Conservation (phyloP, 2,329 filamentous ascomycete genomes). For the Metarhizium robertsii region DNA sequence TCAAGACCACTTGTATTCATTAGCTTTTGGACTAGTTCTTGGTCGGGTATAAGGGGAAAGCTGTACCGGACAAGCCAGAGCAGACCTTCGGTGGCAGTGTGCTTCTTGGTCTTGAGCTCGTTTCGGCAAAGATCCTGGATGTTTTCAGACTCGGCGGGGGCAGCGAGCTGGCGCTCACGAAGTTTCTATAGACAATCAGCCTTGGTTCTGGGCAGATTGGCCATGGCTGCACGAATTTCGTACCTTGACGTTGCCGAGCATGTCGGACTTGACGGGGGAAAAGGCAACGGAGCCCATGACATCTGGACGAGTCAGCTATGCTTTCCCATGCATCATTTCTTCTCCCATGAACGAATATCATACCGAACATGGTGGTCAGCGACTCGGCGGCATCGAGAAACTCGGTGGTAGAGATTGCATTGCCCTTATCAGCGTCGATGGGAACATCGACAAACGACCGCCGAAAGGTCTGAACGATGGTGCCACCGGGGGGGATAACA, state of each 20-base stretch:
- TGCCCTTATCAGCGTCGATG: constrained; percentile 61
- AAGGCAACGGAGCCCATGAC: constrained; percentile 66
- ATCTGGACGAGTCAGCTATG: constrained; percentile 30
- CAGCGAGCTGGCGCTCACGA: constrained; percentile 68
- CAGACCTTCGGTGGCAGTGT: constrained; percentile 79
- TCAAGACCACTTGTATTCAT: constrained; percentile 65
- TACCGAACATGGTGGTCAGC: constrained; percentile 79
- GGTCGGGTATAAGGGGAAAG: not conserved
- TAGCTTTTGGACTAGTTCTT: not conserved
- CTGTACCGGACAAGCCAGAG: constrained; percentile 80
- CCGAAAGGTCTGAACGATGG: constrained; percentile 80
- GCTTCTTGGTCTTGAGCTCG: constrained; percentile 84
- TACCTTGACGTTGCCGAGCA: constrained; percentile 87
- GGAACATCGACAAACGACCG: constrained; percentile 78
- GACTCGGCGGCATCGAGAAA: constrained; percentile 90
- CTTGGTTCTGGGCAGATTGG: not conserved
- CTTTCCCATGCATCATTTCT: not conserved
- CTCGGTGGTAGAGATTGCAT: constrained; percentile 71
- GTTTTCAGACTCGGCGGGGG: constrained; percentile 69
- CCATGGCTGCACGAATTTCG: constrained; percentile 5
- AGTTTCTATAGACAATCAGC: constrained; percentile 60
- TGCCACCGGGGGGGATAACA: constrained; percentile 53
- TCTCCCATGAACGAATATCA: constrained; percentile 1
- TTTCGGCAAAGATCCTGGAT: constrained; percentile 78
- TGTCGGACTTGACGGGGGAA: constrained; percentile 81